phyloP scores from a whole-genome alignment of 1,284 basidiomycete genomes.

The Cryptococcus wingfieldii region DNA sequence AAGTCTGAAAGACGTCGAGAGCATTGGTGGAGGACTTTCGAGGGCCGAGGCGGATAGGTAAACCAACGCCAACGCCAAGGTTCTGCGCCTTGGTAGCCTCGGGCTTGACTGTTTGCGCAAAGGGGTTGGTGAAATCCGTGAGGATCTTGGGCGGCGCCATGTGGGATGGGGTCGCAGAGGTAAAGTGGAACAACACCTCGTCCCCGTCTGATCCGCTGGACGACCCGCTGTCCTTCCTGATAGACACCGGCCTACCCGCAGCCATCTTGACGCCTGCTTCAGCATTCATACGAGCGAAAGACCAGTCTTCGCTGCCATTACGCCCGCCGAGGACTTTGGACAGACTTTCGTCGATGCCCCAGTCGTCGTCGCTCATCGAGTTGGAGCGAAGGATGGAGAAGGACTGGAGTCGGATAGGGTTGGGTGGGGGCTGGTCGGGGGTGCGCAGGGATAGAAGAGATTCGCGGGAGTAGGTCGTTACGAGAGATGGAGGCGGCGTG shows the following conservation, averaged over 20 bases:
- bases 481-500: conserved; percentile 6
- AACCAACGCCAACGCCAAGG: not conserved
- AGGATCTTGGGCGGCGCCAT: conserved; percentile 3
- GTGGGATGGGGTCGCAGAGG: not conserved
- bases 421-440: not conserved
- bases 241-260: not conserved
- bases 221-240: not conserved
- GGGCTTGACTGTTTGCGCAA: not conserved
- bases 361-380: conserved; percentile 4
- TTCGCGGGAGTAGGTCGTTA: conserved; percentile 4
- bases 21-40: not conserved
- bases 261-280: not conserved
- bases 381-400: conserved; percentile 8
- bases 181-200: conserved; percentile 10
- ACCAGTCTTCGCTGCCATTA: conserved; percentile 9
- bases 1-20: conserved; percentile 1
- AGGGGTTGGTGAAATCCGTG: conserved; percentile 14
- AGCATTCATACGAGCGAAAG: conserved; percentile 1
- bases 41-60: not conserved
- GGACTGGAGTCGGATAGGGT: conserved; percentile 4
- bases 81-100: not conserved
- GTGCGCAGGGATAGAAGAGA: conserved; percentile 7
- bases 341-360: conserved; percentile 5
- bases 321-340: conserved; percentile 8
- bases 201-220: not conserved